These are phyloP conservation scores for Neurospora hispaniola DNA, from an alignment of 495 filamentous ascomycete species.

Conservation along the genomic window DNA sequence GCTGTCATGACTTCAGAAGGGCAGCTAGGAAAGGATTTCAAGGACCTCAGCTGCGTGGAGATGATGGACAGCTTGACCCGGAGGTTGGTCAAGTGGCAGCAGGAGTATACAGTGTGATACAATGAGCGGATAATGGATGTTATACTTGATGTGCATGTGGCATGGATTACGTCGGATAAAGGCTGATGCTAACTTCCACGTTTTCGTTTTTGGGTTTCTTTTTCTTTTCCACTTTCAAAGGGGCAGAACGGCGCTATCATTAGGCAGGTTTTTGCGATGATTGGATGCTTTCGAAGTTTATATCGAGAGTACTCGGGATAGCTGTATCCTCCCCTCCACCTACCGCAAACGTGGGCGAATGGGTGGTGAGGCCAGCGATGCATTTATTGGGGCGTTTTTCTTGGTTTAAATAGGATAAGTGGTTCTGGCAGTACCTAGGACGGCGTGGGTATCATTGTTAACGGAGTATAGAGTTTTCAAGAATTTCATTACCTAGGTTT, in stretches of 20 bases:
- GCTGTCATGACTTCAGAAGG: not conserved
- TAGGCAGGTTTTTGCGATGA: not conserved
- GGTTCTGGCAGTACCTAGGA: not conserved
- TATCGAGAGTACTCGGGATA: not conserved
- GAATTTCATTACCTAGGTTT: not conserved
- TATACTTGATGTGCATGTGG: not conserved
- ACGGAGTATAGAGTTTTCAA: not conserved
- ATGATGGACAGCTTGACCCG: conserved; percentile 77
- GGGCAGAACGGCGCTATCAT: not conserved
- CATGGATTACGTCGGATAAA: not conserved
- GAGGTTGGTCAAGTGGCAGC: conserved; percentile 70
- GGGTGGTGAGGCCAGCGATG: not conserved
- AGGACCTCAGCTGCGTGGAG: conserved; percentile 56
- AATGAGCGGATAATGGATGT: not conserved
- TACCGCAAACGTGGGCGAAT: not conserved
- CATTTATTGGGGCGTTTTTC: not conserved
- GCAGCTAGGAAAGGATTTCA: conserved; percentile 43
- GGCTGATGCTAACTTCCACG: not conserved
- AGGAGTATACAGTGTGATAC: conserved; percentile 33
- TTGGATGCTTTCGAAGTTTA: not conserved
- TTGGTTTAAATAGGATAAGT: not conserved
- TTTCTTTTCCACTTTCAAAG: not conserved
- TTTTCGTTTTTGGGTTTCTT: not conserved
- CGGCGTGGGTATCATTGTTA: not conserved
- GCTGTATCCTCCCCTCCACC: not conserved